Percentiles rank a stretch among this genome's conserved stretches.
Evolutionary conservation across 306 rosid species (phyloP).

Genomic region (Cicer judaicum): DNA sequence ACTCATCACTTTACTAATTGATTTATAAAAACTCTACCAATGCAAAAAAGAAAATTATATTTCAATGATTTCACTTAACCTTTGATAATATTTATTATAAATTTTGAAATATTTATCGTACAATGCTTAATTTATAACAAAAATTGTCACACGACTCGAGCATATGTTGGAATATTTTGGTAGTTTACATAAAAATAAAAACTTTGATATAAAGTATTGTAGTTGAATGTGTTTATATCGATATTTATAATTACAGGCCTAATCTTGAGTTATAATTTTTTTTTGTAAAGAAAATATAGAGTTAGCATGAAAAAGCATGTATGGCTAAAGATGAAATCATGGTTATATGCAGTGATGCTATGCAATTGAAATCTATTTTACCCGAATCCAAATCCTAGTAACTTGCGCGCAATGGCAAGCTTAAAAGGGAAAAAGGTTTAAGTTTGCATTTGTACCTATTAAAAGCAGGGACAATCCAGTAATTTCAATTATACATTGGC

Average conservation of each 20-base stretch:
- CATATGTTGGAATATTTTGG: too few relatives aligned
- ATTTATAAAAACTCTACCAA: too few relatives aligned
- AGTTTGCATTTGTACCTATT: too few relatives aligned
- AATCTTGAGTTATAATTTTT: background rate
- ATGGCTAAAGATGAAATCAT: background rate
- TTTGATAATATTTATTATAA: too few relatives aligned
- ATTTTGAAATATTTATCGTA: too few relatives aligned
- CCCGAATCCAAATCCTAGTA: background rate
- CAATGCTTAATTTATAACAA: too few relatives aligned
- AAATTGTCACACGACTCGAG: too few relatives aligned
- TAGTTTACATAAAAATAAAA: too few relatives aligned
- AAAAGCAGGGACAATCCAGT: constrained; percentile 28
- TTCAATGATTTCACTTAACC: too few relatives aligned
- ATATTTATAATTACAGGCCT: background rate
- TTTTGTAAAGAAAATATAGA: background rate
- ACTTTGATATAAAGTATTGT: too few relatives aligned
- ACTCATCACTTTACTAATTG: too few relatives aligned
- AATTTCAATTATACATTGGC: background rate
- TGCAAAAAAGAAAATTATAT: too few relatives aligned
- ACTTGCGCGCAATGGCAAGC: constrained; percentile 26
- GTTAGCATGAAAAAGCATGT: background rate
- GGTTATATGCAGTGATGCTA: background rate
- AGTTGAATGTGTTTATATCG: background rate
- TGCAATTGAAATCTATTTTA: constrained; percentile 9
- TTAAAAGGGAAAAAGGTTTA: background rate